Conservation (phyloP, 768 basidiomycete genomes). For the Amanita molliuscula region DNA sequence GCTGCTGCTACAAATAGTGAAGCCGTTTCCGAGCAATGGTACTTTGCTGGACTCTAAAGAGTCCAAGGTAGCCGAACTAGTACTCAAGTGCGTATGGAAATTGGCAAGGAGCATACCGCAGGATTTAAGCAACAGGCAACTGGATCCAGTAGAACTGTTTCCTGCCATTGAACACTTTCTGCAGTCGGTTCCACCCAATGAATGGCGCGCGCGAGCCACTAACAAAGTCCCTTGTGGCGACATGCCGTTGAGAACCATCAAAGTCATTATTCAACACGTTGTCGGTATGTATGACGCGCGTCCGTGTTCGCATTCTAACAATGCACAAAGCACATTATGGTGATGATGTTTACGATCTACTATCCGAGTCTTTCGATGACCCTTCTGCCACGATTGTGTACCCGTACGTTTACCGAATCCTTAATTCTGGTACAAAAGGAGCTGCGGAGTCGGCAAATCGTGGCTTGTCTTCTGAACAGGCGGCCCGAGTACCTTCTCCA, state of each 20-base stretch:
- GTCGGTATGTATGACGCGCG: conserved; percentile 56
- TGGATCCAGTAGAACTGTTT: conserved; percentile 85
- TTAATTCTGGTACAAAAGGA: conserved; percentile 55
- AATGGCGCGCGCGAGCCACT: conserved; percentile 88
- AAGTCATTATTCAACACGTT: conserved; percentile 95
- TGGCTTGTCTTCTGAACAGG: conserved; percentile 23
- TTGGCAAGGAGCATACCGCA: conserved; percentile 90
- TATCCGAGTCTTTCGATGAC: conserved; percentile 87
- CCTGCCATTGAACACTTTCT: conserved; percentile 91
- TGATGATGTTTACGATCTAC: conserved; percentile 83
- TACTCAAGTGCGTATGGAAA: conserved; percentile 97
- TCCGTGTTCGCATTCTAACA: conserved; percentile 7
- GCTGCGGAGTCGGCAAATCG: conserved; percentile 24
- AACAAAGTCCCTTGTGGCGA: conserved; percentile 93
- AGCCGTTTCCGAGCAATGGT: conserved; percentile 71
- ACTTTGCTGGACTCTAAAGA: conserved; percentile 70
- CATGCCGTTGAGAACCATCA: conserved; percentile 95
- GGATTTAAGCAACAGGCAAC: conserved; percentile 66
- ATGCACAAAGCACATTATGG: conserved; percentile 58
- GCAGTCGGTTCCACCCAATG: conserved; percentile 87
- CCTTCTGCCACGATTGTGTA: conserved; percentile 97
- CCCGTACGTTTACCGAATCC: conserved; percentile 87
- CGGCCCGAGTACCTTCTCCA: conserved; percentile 41
- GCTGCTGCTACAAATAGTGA: conserved; percentile 72
- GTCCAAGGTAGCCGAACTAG: conserved; percentile 84